Base-by-base conservation (phyloP, 495 filamentous ascomycete species). In the Rostrohypoxylon terebratum region DNA sequence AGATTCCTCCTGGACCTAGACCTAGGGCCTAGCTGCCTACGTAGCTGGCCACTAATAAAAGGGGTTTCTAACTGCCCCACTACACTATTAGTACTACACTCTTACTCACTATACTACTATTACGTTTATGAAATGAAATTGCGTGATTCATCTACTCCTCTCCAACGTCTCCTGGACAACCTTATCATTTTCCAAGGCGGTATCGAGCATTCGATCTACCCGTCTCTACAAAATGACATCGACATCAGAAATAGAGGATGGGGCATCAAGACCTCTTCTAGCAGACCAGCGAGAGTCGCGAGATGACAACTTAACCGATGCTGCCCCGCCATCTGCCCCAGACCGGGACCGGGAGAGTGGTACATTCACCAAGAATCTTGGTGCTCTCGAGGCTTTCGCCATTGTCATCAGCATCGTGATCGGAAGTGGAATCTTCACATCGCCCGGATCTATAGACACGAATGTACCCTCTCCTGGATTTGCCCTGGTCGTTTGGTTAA, bases 361-460 rank as follows among this genome's bases (percentile, higher is more conserved):
- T 69, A 82, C 82, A 0, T 86, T 87, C 64, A 78, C 75, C n/a
- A 81, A 79, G 38, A 84, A 79, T 44, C 81, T 87, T 13, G 81
- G 82, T 31, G 77, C 86, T 6, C 59, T 83, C 20, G 85, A 88
- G 54, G 86, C 83, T 34, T 88, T 87, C 67, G 86, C 82, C 13
- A 83, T 88, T 36, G 77, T 87, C 40, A 83, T 88, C 64, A 85
- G 83, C 69, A 85, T 89, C 61, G 83, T 86, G 42, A 87, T 88
- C 59, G 87, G 86, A 4, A 84, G 82, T 21, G 85, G 86, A 42
- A 80, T 89, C 20, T 88, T 89, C 67, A 86, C 86, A 0, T 88
- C 87, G 4, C 86, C 86, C 4, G 85, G 83, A 0, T 79, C 83
- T n/a, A 82, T 88, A 73, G 86, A 88, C 71, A 83, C 83, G 1